These are phyloP conservation scores for Anastatica hierochuntica DNA, from an alignment of 345 rosid species.

Conservation along the genomic window DNA sequence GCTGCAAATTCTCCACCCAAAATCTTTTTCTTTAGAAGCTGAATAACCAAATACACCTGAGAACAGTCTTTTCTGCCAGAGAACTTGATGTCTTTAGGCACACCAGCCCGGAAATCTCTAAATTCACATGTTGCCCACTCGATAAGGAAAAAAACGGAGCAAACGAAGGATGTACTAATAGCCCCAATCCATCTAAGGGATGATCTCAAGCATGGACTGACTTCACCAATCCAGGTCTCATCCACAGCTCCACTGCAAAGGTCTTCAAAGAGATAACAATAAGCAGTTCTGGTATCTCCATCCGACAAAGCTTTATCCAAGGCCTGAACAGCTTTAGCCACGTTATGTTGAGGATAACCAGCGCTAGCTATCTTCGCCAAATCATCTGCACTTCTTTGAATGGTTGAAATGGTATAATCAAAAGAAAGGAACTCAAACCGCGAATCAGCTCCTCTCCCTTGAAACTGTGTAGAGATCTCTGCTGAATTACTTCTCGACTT, in stretches of 20 bases:
- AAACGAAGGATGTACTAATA: conserved; percentile 54
- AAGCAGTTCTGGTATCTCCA: conserved; percentile 68
- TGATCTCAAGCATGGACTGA: conserved; percentile 73
- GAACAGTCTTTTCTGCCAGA: conserved; percentile 77
- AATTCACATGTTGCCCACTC: conserved; percentile 99
- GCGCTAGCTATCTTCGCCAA: conserved; percentile 65
- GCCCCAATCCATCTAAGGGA: conserved; percentile 78
- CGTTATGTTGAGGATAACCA: conserved; percentile 54
- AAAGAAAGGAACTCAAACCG: conserved; percentile 69
- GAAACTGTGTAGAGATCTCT: conserved; percentile 42
- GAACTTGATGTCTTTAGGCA: conserved; percentile 53
- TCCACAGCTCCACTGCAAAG: conserved; percentile 65
- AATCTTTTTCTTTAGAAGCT: conserved; percentile 63
- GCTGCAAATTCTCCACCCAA: conserved; percentile 40
- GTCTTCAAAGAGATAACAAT: conserved; percentile 61
- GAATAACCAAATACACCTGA: conserved; percentile 69
- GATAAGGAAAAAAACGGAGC: conserved; percentile 76
- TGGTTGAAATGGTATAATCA: conserved; percentile 54
- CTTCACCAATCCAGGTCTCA: conserved; percentile 78
- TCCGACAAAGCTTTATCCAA: conserved; percentile 71
- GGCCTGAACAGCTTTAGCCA: conserved; percentile 86
- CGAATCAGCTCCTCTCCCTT: conserved; percentile 57
- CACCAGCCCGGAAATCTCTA: conserved; percentile 65
- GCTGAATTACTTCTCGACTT: conserved; percentile 44
- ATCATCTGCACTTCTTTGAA: conserved; percentile 67